Evolutionary conservation across 495 filamentous ascomycete species (phyloP), one percentile per base, ranked within the genome.

Genomic region (Podospora pseudoanserina): DNA sequence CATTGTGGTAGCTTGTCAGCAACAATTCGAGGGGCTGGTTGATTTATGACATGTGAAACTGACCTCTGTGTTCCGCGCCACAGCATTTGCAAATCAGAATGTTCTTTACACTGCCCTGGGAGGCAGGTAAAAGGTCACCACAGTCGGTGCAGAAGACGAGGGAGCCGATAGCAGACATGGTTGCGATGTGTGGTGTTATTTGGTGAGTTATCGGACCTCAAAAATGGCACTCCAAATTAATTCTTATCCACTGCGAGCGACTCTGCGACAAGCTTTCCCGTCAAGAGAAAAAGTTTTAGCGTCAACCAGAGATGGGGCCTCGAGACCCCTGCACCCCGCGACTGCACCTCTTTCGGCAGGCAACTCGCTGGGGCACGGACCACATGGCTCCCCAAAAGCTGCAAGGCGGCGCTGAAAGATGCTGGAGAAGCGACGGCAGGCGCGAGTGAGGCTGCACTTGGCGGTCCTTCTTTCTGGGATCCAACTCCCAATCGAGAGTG

Each of bases 141-240:
- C 94, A 97, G 76, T 93, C 92, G 19, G 88, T 92, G 81, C 95
- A 97, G 80, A 99, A 99, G 55, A 97, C 88, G 34, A 97, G 83
- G 32, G 93, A 95, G 27, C 93, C 94, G 68, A 97, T 91, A 11
- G 89, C 87, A 67, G 94, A 88, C 93, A 97, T 97, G 32, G 69
- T 81, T 26, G 55, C 11, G 15, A 27, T 54, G 53, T 57, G 34
- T 26, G 18, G 49, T 34, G 61, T 55, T 49, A 53, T 39, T 63
- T 63, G 60, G 34, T 49, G 39, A 18, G 39, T 6, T 44, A 60
- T 57, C 32, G n/a, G 67, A 0, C 18, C 23, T 11, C 4, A 58
- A 23, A 11, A 18, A 20, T 58, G 54, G 15, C 54, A 6, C 55
- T 58, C 55, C 11, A 26, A 23, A 49, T 11, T 49, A 49, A 49